Evolutionary conservation across 305 asterid species (phyloP), one percentile per base, ranked within the genome.

Genomic region (Fraxinus floribunda): DNA sequence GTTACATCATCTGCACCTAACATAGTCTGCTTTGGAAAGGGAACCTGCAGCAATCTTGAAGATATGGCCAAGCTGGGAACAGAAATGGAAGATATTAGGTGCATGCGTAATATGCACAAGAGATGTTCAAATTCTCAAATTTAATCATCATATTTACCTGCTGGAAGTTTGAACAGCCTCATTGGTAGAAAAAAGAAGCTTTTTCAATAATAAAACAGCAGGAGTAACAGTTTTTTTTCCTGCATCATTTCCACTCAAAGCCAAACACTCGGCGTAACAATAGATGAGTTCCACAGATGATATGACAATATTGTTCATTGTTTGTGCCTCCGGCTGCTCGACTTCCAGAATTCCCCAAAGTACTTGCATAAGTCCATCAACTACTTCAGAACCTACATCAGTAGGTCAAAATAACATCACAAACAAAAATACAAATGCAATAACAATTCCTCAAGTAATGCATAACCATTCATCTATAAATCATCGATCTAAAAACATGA

Each of bases 21-120:
- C 98, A 97, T 97, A 7, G 95, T 93, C 87, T 97, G 99, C 94
- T 97, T 97, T 85, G 99, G 99, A 87, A 97, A 97, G 70, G 99
- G 99, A 87, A 97, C 99, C 91, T 97, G 99, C 86, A 97, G 98
- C 88, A 97, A 84, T 88, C 98, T 92, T 85, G 99, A 97, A 79
- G 98, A 93, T 88, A 97, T 93, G 22, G 99, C 99, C 96, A 97
- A 85, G 95, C 99, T 97, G 97, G 80, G 84, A 87, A 84, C 68
- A 66, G 74, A 72, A 81, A 79, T 62, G 85, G 80, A 68, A 82
- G 77, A 84, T 7, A 86, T 80, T 38, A 80, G 82, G 87, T 85
- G 80, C 82, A 34, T 62, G 78, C 3, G 60, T 79, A 84, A 35
- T 60, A 83, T 18, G 74, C 44, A 66, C 73, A 79, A 77, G 26